These are phyloP conservation scores for Teunomyces stri DNA, from an alignment of 805 yeast species.

Conservation along the genomic window DNA sequence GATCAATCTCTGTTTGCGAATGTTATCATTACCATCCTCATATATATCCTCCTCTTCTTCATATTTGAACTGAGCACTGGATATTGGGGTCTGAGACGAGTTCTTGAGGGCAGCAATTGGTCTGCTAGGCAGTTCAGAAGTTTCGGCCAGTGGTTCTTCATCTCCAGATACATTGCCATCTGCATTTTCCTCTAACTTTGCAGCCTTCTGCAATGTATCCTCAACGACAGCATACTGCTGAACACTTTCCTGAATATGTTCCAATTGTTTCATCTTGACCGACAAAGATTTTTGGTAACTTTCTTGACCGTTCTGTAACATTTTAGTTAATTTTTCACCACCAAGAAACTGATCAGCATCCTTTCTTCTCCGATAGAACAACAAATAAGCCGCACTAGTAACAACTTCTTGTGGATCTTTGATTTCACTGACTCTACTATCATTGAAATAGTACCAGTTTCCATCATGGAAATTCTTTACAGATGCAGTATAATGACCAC, in stretches of 20 bases:
- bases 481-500: constrained; percentile 94
- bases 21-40: constrained; percentile 16
- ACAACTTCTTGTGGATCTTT: constrained; percentile 60
- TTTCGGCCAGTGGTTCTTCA: constrained; percentile 5
- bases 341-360: constrained; percentile 40
- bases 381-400: constrained; percentile 78
- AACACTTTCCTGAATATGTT: constrained; percentile 16
- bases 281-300: constrained; percentile 14
- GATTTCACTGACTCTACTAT: constrained; percentile 62
- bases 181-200: background rate
- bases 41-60: constrained; percentile 12
- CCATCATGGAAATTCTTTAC: constrained; percentile 74
- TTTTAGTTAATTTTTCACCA: constrained; percentile 40
- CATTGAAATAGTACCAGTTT: constrained; percentile 90
- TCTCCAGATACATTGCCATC: constrained; percentile 1
- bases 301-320: constrained; percentile 42
- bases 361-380: constrained; percentile 70
- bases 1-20: constrained; percentile 24
- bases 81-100: background rate
- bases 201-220: constrained; percentile 2
- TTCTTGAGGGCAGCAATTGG: constrained; percentile 6
- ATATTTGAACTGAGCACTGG: constrained; percentile 10
- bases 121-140: background rate
- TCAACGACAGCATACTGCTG: constrained; percentile 8
- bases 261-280: constrained; percentile 12